phyloP scores from a whole-genome alignment of 305 asterid species.

The Fraxinus albicans region DNA sequence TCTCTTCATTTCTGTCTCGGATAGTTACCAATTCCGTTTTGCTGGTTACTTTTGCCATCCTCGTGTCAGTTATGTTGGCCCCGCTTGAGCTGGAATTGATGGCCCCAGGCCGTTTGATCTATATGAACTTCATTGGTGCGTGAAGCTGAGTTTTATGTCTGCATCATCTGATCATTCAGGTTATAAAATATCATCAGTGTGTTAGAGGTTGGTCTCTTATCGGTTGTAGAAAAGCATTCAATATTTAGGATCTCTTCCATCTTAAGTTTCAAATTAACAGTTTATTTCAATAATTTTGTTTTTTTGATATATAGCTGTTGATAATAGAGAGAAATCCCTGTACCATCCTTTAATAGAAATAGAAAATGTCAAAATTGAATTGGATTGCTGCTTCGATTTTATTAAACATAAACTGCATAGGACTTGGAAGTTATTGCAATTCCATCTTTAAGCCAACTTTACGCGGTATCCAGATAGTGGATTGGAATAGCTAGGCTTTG shows the following conservation, averaged over 20 bases:
- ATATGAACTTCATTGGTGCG: background rate
- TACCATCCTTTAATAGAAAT: background rate
- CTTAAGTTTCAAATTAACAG: background rate
- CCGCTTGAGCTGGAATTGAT: background rate
- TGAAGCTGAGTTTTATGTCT: background rate
- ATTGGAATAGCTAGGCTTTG: background rate
- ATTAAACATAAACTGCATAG: background rate
- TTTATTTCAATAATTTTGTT: background rate
- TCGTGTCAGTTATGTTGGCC: background rate
- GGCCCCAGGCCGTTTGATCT: background rate
- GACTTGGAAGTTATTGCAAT: background rate
- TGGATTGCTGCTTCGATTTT: background rate
- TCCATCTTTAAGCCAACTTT: background rate
- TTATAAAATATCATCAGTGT: background rate
- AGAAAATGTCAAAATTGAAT: background rate
- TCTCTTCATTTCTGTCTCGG: background rate
- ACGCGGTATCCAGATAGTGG: background rate
- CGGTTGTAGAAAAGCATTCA: background rate
- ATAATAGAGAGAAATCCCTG: background rate
- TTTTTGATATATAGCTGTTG: background rate
- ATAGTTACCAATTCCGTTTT: conserved; percentile 2
- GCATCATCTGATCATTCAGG: background rate
- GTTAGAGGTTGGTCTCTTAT: background rate
- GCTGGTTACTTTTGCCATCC: background rate
- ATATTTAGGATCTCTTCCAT: background rate